Evolutionary conservation across 202 grass and related monocot species (phyloP).

Genomic region (Elaeis oleifera): DNA sequence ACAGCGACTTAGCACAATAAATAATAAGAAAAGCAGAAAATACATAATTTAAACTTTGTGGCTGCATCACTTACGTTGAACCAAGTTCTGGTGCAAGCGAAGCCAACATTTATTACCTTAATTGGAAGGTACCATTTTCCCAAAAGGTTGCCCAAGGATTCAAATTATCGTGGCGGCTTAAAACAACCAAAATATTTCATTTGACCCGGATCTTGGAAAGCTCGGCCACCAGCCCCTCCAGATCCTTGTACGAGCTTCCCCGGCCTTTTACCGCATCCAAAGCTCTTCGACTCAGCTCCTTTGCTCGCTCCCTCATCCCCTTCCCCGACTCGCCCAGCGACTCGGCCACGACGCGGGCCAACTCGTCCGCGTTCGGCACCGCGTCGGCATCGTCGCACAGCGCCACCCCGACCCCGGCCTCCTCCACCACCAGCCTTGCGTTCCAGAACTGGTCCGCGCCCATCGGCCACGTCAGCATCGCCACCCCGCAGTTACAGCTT

Average conservation of each 20-base stretch:
- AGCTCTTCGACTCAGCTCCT: not conserved
- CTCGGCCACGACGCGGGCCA: slow-evolving; percentile 2
- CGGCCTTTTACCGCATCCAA: not conserved
- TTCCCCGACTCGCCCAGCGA: not conserved
- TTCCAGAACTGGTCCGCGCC: not conserved
- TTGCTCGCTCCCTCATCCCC: not conserved
- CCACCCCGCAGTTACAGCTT: not conserved
- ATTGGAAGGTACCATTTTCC: no score
- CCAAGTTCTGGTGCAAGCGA: no score
- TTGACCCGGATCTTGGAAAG: not conserved
- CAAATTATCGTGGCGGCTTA: no score
- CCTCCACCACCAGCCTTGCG: slow-evolving; percentile 8
- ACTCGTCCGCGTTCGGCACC: not conserved
- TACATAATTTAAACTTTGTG: no score
- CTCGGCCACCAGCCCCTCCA: not conserved
- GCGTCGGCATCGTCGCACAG: not conserved
- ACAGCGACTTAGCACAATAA: no score
- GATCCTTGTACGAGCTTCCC: not conserved
- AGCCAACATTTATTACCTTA: no score
- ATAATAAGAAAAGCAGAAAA: no score
- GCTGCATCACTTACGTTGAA: no score
- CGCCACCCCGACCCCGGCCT: not conserved
- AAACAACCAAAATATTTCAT: no score
- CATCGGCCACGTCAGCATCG: slow-evolving; percentile 11
- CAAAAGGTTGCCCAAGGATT: no score